A percentile compares a stretch with the other conserved stretches of the same genome.
phyloP scores from a whole-genome alignment of 1,284 basidiomycete genomes.

The Apiotrichum mycotoxinovorans region DNA sequence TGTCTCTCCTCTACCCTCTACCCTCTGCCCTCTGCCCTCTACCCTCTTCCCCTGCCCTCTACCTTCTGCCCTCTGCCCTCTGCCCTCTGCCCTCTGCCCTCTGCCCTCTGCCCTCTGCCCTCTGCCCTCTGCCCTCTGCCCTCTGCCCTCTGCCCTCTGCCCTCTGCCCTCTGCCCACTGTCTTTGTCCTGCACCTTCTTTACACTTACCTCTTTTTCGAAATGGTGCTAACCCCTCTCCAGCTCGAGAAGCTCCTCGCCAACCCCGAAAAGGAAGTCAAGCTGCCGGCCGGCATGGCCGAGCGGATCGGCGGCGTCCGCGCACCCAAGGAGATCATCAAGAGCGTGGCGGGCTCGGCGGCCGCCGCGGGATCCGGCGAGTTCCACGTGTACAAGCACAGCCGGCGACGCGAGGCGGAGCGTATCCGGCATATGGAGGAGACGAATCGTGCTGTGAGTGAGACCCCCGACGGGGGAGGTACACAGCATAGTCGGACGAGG shows the following conservation, averaged over 20 bases:
- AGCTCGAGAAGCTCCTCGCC: constrained; percentile 79
- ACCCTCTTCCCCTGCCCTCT: not conserved
- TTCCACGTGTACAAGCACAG: constrained; percentile 99
- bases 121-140: too few species aligned
- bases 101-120: not conserved
- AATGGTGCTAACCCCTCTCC: constrained; percentile 26
- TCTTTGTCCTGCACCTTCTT: too few species aligned
- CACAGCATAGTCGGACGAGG: not conserved
- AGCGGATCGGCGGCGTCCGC: constrained; percentile 50
- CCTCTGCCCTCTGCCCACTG: not conserved
- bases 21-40: too few species aligned
- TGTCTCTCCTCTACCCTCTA: too few species aligned
- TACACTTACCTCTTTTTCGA: not conserved
- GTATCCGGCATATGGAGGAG: constrained; percentile 87
- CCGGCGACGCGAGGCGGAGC: constrained; percentile 88
- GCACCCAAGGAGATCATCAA: constrained; percentile 93
- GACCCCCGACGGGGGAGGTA: not conserved
- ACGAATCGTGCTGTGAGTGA: constrained; percentile 65
- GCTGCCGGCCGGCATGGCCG: constrained; percentile 59
- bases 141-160: not conserved
- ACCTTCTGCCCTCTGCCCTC: not conserved
- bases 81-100: too few species aligned
- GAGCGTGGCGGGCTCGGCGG: constrained; percentile 91
- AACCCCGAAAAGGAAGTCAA: constrained; percentile 76
- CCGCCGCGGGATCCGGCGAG: constrained; percentile 83